A percentile compares a stretch with the other conserved stretches of the same genome.
phyloP scores from a whole-genome alignment of 768 basidiomycete species.

The Pholiota molesta region DNA sequence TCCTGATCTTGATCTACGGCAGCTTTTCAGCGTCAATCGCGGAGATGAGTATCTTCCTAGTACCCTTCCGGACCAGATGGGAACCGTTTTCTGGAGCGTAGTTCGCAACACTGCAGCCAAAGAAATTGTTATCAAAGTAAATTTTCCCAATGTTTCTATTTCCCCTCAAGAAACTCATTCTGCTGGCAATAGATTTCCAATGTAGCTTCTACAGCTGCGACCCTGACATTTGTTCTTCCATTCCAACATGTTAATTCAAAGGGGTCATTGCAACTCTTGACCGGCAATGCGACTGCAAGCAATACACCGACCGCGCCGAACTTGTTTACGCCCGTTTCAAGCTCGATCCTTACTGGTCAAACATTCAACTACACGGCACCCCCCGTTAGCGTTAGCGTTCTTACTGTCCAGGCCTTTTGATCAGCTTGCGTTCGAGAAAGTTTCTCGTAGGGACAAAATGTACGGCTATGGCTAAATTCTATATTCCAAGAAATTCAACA shows the following conservation, averaged over 20 bases:
- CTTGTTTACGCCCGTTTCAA: slow-evolving; percentile 47
- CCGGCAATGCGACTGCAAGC: slow-evolving; percentile 50
- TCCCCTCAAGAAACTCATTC: not conserved
- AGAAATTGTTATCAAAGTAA: slow-evolving; percentile 62
- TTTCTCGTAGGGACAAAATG: not conserved
- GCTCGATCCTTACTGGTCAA: slow-evolving; percentile 47
- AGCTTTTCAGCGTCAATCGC: slow-evolving; percentile 67
- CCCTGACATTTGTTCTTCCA: slow-evolving; percentile 56
- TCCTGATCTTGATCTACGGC: not conserved
- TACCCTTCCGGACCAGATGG: slow-evolving; percentile 50
- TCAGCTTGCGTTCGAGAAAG: not conserved
- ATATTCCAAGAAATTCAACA: no score
- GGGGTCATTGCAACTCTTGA: slow-evolving; percentile 53
- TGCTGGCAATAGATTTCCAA: slow-evolving; percentile 50
- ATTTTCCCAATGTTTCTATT: not conserved
- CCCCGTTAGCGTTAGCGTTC: slow-evolving; percentile 42
- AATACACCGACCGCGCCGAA: slow-evolving; percentile 58
- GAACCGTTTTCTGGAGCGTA: slow-evolving; percentile 67
- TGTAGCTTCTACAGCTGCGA: slow-evolving; percentile 40
- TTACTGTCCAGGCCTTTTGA: slow-evolving; percentile 35
- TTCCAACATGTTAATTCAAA: slow-evolving; percentile 47
- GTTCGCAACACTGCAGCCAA: slow-evolving; percentile 38
- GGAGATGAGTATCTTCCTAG: slow-evolving; percentile 68
- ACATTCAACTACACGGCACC: slow-evolving; percentile 60
- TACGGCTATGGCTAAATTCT: not conserved